Percentiles rank a stretch among this genome's conserved stretches.
Conservation (phyloP, 805 yeast genomes). For the Candida chilensis region DNA sequence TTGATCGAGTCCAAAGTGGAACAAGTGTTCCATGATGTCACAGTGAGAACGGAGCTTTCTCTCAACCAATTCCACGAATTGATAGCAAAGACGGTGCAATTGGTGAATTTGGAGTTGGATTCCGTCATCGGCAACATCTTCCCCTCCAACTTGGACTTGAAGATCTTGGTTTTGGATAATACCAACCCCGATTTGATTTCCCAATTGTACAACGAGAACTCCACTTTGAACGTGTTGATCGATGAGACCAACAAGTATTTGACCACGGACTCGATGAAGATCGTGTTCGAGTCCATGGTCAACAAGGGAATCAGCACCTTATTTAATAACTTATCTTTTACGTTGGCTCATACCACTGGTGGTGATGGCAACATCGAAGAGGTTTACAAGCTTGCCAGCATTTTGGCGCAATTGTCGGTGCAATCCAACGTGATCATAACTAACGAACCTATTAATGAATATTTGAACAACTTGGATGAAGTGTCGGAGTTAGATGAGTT, state of each 20-base stretch:
- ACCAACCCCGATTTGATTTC: conserved; percentile 32
- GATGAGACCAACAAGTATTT: conserved; percentile 36
- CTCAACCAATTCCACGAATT: conserved; percentile 47
- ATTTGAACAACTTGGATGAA: conserved; percentile 34
- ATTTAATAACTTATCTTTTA: conserved; percentile 18
- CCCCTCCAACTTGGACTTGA: conserved; percentile 25
- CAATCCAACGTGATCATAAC: conserved; percentile 51
- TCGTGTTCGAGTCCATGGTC: conserved; percentile 23
- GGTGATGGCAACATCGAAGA: conserved; percentile 1
- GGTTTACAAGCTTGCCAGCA: conserved; percentile 51
- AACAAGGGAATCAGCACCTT: conserved; percentile 23
- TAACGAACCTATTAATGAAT: conserved; percentile 31
- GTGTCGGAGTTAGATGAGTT: conserved; percentile 70
- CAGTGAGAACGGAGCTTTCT: conserved; percentile 66
- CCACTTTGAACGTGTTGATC: conserved; percentile 26
- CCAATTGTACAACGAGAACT: conserved; percentile 23
- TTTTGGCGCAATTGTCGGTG: conserved; percentile 59
- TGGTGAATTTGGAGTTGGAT: conserved; percentile 6
- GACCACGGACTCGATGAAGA: conserved; percentile 13
- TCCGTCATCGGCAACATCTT: conserved; percentile 16
- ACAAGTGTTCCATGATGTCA: conserved; percentile 49
- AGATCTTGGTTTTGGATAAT: conserved; percentile 37
- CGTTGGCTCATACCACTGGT: no score
- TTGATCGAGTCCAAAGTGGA: conserved; percentile 49
- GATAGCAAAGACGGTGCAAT: conserved; percentile 25